Evolutionary conservation across 495 filamentous ascomycete species (phyloP), one percentile per base, ranked within the genome.

Genomic region (Tetracladium setigerum): DNA sequence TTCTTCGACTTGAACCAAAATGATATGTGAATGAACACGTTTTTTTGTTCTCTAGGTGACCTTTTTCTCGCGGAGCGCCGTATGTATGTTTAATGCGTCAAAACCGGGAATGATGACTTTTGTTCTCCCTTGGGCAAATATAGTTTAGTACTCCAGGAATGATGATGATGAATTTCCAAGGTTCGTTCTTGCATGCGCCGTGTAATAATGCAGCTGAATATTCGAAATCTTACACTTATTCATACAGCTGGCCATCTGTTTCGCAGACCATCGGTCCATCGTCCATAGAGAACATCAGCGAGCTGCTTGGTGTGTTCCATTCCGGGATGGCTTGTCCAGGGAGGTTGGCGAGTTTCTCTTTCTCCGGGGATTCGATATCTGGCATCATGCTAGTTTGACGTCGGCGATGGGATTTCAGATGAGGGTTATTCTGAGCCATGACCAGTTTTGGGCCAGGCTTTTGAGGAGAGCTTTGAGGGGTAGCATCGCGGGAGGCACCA

Each of bases 231-330:
- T 27, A 27, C 22, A 41, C 39, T n/a, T n/a, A 32, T 37, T 59
- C 62, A 81, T 15, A 76, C 61, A 30, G 68, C 67, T 14, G 78
- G 76, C 91, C 91, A 98, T 45, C 91, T 73, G 43, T 73, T 77
- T 56, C 82, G 81, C 57, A 97, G 64, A 12, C 87, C 89, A 50
- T 94, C 87, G 1, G 84, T 74, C 92, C 92, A 98, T 17, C 91
- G 77, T 35, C 79, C 72, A 65, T 95, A 97, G 15, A 98, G 75
- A 22, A 95, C 83, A 66, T 96, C 89, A 10, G 86, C 84, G 19
- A 98, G 67, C 61, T 90, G 80, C 59, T 87, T 88, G 46, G 84
- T 86, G 62, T 95, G 88, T 61, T 95, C 89, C 88, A 95, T 90
- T 4, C 88, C 90, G 5, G 81, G 73, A 17, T 76, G 50, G 1